Base-by-base conservation (phyloP, 2,329 filamentous ascomycete species). In the Thielaviopsis cerberus region DNA sequence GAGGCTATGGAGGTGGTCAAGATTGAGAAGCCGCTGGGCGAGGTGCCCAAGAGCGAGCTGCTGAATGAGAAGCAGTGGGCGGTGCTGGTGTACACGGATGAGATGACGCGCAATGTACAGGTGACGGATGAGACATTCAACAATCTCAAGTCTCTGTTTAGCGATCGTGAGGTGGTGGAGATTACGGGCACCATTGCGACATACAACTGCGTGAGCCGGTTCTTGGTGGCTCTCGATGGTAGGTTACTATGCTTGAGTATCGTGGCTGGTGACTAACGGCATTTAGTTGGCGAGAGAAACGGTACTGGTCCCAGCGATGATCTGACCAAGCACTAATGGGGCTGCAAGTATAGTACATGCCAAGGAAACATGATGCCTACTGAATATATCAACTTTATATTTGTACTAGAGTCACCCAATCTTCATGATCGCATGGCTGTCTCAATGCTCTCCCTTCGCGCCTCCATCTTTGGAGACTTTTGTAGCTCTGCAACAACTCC, bases 131-230 rank as follows among this genome's bases (percentile, higher is more conserved):
- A 72, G 59, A 78, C 86, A 1, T 91, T 91, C 70, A 77, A 67
- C 27, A 70, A 72, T 63, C 63, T 94, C 62, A 83, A 76, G 70
- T 67, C 62, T 13, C 65, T 76, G 37, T 88, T 90, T 63, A 75
- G 67, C 24, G 84, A 90, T 62, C 75, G 77, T 65, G 85, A 90
- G 70, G 74, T 91, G 55, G 85, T 94, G 15, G 88, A 94, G 72
- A 77, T 92, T 62, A 90, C 86, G 51, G 80, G 85, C 30, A 90
- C 85, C 23, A 78, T 80, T 63, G 86, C 85, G 13, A 81, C 80
- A 57, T 94, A 94, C 68, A 94, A 94, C 67, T 90, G 86, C 66
- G 87, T 94, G 17, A 89, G 85, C 68, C 77, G 88, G 27, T 90
- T 94, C 64, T 69, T 94, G 63, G 87, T 94, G 22, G 88, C 88